These are phyloP conservation scores for Tetraselmis chui DNA, from an alignment of 139 green algal genomes.

Conservation along the genomic window DNA sequence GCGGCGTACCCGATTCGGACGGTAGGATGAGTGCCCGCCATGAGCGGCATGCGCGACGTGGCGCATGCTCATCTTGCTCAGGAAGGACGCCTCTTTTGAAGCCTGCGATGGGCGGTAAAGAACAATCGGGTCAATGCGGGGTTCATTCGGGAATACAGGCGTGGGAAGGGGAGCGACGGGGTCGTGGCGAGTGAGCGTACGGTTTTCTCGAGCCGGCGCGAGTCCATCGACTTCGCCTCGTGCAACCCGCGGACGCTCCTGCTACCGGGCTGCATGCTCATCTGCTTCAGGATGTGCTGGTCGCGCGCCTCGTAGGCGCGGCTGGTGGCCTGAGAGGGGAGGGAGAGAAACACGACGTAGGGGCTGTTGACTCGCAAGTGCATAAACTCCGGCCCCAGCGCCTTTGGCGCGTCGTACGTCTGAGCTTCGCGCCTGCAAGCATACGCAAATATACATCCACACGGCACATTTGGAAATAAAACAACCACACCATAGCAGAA, in stretches of 20 bases:
- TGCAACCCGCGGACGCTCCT: neutral
- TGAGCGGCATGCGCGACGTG: too few species aligned
- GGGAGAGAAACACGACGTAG: neutral
- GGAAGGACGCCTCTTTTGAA: too few species aligned
- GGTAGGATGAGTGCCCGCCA: too few species aligned
- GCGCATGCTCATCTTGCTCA: too few species aligned
- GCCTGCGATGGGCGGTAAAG: too few species aligned
- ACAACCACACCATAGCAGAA: neutral
- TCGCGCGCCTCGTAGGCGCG: neutral
- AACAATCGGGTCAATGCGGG: too few species aligned
- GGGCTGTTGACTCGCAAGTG: neutral
- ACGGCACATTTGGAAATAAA: neutral
- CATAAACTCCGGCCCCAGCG: neutral
- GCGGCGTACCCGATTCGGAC: too few species aligned
- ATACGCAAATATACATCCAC: neutral
- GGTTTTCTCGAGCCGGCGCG: neutral
- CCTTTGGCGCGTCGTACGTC: neutral
- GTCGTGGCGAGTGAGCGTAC: neutral
- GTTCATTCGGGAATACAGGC: neutral
- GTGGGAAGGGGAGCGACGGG: neutral
- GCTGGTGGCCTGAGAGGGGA: neutral
- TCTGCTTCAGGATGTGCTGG: neutral
- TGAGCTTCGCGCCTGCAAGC: neutral
- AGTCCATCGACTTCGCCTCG: neutral
- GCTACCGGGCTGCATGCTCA: neutral